A percentile compares a stretch with the other conserved stretches of the same genome.
These are phyloP conservation scores for Blastobotrys aristatus DNA, from an alignment of 1,139 yeast species.

Conservation along the genomic window DNA sequence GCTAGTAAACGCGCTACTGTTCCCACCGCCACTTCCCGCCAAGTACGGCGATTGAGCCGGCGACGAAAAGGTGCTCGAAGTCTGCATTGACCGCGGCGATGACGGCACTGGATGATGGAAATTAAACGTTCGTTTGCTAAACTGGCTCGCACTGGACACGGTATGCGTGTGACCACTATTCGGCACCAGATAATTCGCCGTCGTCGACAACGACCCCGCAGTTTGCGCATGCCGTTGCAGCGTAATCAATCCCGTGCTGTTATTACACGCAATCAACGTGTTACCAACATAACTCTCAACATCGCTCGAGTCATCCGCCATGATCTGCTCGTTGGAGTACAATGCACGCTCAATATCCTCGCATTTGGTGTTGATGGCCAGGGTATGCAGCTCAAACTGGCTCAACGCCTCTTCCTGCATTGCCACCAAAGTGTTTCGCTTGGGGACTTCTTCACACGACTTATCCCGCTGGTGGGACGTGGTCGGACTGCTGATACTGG, in stretches of 20 bases:
- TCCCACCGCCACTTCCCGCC: too few relatives aligned
- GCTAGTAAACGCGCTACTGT: not conserved
- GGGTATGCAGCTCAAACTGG: slow-evolving; percentile 11
- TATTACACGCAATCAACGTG: slow-evolving; percentile 14
- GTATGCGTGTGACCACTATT: not conserved
- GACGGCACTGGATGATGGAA: not conserved
- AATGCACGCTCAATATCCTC: slow-evolving; percentile 10
- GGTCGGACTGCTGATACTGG: not conserved
- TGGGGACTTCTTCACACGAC: not conserved
- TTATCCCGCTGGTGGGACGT: not conserved
- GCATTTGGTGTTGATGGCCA: slow-evolving; percentile 6
- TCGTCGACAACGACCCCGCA: too few relatives aligned
- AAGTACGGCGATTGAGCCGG: not conserved
- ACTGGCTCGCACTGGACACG: not conserved
- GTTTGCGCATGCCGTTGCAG: not conserved
- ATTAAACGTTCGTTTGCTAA: not conserved
- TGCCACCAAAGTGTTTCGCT: slow-evolving; percentile 12
- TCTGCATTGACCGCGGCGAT: not conserved
- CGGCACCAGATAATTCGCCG: not conserved
- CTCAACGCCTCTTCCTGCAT: slow-evolving; percentile 15
- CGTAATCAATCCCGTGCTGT: slow-evolving; percentile 15
- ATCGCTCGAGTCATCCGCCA: not conserved
- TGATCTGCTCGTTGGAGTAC: slow-evolving; percentile 14
- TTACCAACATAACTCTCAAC: slow-evolving; percentile 15
- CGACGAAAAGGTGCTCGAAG: not conserved